Evolutionary conservation across 2,329 filamentous ascomycete genomes (phyloP), one percentile per base, ranked within the genome.

Genomic region (Aspergillus sp.): DNA sequence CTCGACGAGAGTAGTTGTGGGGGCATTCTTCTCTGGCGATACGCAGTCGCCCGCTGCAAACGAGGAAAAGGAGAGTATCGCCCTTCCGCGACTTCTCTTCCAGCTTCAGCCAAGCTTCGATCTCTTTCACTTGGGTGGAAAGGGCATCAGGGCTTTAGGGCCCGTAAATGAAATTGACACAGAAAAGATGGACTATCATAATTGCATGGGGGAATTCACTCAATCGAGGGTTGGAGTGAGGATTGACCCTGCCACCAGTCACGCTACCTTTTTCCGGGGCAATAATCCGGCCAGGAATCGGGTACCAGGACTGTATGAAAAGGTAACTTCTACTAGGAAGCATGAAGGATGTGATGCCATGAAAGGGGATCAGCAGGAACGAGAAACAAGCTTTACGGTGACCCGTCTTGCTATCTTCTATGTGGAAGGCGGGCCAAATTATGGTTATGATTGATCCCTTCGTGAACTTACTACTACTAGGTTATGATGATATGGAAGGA

Each of bases 371-470:
- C 23, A 25, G 28, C 25, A 25, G 10, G 53, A 36, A 32, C 25
- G 17, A 9, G 19, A 47, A n/a, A 55, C 53, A 15, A 6, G 4
- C 6, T 47, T 55, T 17, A 45, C 39, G 6, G 39, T 55, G 39
- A 47, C 25, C 25, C 39, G 39, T 19, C 13, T 55, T 17, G 39
- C 39, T 17, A 15, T 38, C 6, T 55, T 45, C 15, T 4, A n/a
- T 36, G 53, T 55, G 12, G 53, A 55, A 30, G 39, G 53, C 6
- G 53, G 53, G 10, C 53, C 53, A n/a, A n/a, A 32, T 19, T 55
- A 55, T 25, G 12, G n/a, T 53, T n/a, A 13, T 53, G 32, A 13
- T 2, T 5, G 10, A 36, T 36, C 12, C 12, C 5, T 36, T 15
- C 1, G 5, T 36, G 32, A 36, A 36, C 0, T 28, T 8, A 28